Evolutionary conservation across 2,329 filamentous ascomycete species (phyloP), one percentile per base, ranked within the genome.

Genomic region (Clonostachys solani): DNA sequence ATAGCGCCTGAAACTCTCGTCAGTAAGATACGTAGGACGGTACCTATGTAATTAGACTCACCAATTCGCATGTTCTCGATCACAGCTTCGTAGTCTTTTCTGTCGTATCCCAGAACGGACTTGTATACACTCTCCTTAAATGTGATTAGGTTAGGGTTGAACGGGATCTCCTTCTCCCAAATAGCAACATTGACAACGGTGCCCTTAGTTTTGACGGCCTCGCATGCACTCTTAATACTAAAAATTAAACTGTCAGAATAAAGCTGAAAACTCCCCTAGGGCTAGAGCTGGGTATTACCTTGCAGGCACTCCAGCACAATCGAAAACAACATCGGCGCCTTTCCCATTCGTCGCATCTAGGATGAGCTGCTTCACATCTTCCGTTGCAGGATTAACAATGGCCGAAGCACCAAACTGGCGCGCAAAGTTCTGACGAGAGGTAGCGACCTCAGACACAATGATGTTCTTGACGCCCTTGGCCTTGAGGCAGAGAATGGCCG

Each of bases 401-500:
- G 38, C 23, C 4, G 48, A 35, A 12, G 80, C 81, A 3, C 81
- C 81, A 49, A 80, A 81, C 3, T 75, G 62, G 33, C 54, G 62
- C 0, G 78, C 77, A 42, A 80, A 76, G 10, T 68, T 61, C 54
- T 78, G 74, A 13, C 81, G 65, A 33, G 66, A 66, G 5, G 62
- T 60, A 2, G 75, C 75, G 1, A 81, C 63, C 57, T 86, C 83
- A 10, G 72, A 73, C 15, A 82, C 74, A 42, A 85, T 78, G 33
- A 86, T 78, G 16, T 72, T 71, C 18, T 69, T 70, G 1, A 72
- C 75, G 1, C 75, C 75, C 15, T 71, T 68, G 3, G 78, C 74
- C 12, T 72, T 68, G 6, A 86, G 65, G n/a, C 77, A 76, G 49
- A 82, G 75, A 3, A 85, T 71, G 5, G 84, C 68, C 1, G 77